A percentile compares a stretch with the other conserved stretches of the same genome.
Conservation (phyloP, 441 rosid genomes). For the Croton laevigatus region DNA sequence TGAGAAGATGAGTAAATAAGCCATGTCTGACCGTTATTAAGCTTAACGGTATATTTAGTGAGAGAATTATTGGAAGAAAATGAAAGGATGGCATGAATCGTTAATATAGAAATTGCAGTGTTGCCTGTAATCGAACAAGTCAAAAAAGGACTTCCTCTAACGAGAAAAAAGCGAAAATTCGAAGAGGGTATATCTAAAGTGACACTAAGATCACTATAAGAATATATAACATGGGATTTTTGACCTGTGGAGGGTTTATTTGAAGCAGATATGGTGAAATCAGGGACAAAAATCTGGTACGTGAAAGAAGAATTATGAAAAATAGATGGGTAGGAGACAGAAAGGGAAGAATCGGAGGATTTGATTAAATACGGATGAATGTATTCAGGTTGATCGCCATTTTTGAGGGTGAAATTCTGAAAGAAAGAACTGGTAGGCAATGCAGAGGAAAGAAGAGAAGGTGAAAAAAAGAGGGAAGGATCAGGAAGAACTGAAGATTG, state of each 20-base stretch:
- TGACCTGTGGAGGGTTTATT: slow-evolving; percentile 28
- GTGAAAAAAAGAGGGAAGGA: slow-evolving; percentile 72
- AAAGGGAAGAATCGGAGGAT: slow-evolving; percentile 55
- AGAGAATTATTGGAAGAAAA: slow-evolving; percentile 39
- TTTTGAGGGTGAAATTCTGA: slow-evolving; percentile 82
- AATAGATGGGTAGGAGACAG: slow-evolving; percentile 67
- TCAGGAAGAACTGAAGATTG: slow-evolving; percentile 74
- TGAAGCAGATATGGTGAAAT: slow-evolving; percentile 61
- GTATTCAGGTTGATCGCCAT: slow-evolving; percentile 82
- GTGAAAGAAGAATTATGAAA: slow-evolving; percentile 60
- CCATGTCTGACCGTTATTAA: slow-evolving; percentile 89
- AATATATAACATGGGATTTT: slow-evolving; percentile 55
- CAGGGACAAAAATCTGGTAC: slow-evolving; percentile 61
- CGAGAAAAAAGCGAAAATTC: slow-evolving; percentile 70
- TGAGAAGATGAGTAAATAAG: slow-evolving; percentile 71
- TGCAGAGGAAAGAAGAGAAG: slow-evolving; percentile 61
- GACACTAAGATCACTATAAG: slow-evolving; percentile 70
- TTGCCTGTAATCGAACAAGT: slow-evolving; percentile 53
- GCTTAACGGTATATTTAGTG: slow-evolving; percentile 61
- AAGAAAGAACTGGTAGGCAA: slow-evolving; percentile 90
- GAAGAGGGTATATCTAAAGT: slow-evolving; percentile 71
- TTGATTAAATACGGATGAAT: slow-evolving; percentile 88
- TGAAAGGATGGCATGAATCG: slow-evolving; percentile 73
- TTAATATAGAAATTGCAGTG: slow-evolving; percentile 55
- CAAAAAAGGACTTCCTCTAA: slow-evolving; percentile 83